phyloP scores from a whole-genome alignment of 768 basidiomycete genomes.

The Boletus reticulatus region DNA sequence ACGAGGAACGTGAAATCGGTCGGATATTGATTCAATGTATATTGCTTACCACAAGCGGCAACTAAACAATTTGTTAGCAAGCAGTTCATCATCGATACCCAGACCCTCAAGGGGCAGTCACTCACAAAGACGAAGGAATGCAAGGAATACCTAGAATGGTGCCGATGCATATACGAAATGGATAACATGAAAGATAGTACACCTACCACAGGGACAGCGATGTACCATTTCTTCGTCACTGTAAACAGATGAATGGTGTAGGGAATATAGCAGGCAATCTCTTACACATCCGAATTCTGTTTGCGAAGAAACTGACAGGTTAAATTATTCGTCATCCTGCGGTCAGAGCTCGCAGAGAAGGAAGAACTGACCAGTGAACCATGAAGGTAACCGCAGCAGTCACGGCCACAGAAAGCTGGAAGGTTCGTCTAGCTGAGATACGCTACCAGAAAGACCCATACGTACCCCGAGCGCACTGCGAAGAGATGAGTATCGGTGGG shows the following conservation, averaged over 20 bases:
- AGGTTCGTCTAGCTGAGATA: background rate
- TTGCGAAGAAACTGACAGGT: constrained; percentile 29
- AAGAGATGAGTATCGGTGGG: background rate
- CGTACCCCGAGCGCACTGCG: constrained; percentile 29
- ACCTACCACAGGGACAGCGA: constrained; percentile 30
- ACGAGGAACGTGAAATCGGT: background rate
- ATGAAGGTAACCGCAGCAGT: constrained; percentile 31
- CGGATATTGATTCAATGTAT: background rate
- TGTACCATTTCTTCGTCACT: constrained; percentile 34
- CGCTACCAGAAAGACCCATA: background rate
- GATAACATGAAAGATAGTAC: background rate
- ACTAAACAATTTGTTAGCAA: constrained; percentile 20
- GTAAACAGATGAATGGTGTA: constrained; percentile 1
- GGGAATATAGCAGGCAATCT: background rate
- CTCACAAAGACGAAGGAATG: constrained; percentile 34
- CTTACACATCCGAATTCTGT: constrained; percentile 33
- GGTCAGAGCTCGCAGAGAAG: background rate
- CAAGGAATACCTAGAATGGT: constrained; percentile 25
- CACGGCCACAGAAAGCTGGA: constrained; percentile 32
- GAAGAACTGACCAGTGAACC: constrained; percentile 28
- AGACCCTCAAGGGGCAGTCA: background rate
- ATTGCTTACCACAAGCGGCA: constrained; percentile 29
- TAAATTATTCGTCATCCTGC: background rate
- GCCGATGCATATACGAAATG: background rate
- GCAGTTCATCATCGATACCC: background rate